Evolutionary conservation across 495 filamentous ascomycete species (phyloP).

Genomic region (Penicillium ochrochloron): DNA sequence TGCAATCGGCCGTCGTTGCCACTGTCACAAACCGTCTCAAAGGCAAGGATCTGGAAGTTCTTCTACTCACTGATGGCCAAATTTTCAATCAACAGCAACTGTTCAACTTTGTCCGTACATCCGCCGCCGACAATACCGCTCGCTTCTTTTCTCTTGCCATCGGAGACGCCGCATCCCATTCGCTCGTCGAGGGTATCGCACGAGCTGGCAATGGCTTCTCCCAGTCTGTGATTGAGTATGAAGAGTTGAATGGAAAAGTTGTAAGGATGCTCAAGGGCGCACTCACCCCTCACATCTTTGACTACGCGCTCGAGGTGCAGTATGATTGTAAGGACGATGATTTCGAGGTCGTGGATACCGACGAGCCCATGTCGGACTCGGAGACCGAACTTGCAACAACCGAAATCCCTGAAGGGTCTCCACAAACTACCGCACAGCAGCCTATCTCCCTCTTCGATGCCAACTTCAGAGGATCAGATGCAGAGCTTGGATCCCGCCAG

Average conservation of each 20-base stretch:
- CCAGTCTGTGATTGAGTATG: conserved; percentile 60
- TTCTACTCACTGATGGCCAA: conserved; percentile 74
- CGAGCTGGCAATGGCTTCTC: conserved; percentile 69
- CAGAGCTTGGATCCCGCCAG: conserved; percentile 20
- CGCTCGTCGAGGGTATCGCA: conserved; percentile 70
- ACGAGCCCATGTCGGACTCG: conserved; percentile 25
- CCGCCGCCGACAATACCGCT: conserved; percentile 47
- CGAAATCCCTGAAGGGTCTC: conserved; percentile 4
- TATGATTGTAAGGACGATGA: conserved; percentile 54
- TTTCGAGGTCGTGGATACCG: conserved; percentile 60
- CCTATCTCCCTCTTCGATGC: conserved; percentile 64
- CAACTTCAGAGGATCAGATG: conserved; percentile 44
- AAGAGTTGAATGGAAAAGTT: conserved; percentile 66
- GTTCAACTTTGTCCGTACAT: conserved; percentile 54
- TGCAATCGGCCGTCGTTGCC: conserved; percentile 56
- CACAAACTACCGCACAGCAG: conserved; percentile 26
- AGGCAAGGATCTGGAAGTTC: conserved; percentile 63
- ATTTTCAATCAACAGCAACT: conserved; percentile 62
- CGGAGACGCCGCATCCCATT: conserved; percentile 62
- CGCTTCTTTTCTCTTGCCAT: conserved; percentile 72
- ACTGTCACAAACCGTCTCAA: conserved; percentile 54
- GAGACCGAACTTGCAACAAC: conserved; percentile 6
- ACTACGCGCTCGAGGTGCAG: conserved; percentile 64
- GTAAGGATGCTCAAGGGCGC: conserved; percentile 74
- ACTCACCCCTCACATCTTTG: conserved; percentile 61